A percentile compares a stretch with the other conserved stretches of the same genome.
phyloP scores from a whole-genome alignment of 352 stramenopile genomes.

The Phytophthora crassamura region DNA sequence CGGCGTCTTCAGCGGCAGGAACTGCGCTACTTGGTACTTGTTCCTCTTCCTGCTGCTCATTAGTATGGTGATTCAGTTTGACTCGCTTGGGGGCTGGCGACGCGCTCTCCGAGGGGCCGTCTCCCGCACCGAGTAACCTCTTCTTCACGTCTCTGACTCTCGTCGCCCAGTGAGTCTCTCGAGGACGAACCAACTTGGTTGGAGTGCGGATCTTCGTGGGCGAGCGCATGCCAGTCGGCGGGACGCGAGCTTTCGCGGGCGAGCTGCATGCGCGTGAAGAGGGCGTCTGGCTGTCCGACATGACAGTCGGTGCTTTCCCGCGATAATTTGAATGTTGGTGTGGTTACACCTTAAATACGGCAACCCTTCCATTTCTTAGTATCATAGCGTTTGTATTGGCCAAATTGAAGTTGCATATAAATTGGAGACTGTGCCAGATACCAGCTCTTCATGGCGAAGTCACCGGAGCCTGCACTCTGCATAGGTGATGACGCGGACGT shows the following conservation, averaged over 20 bases:
- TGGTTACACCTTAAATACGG: too few relatives aligned
- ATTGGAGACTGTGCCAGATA: too few relatives aligned
- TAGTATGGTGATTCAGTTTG: slow-evolving; percentile 9
- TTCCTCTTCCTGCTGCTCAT: background rate
- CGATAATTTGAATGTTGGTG: too few relatives aligned
- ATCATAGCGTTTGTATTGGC: too few relatives aligned
- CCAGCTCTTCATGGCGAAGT: too few relatives aligned
- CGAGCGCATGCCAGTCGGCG: slow-evolving; percentile 26
- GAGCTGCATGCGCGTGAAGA: slow-evolving; percentile 25
- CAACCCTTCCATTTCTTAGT: too few relatives aligned
- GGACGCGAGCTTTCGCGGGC: slow-evolving; percentile 6
- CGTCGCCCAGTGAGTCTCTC: slow-evolving; percentile 16
- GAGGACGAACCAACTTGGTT: slow-evolving; percentile 28
- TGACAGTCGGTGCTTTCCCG: too few relatives aligned
- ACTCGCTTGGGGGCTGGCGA: slow-evolving; percentile 25
- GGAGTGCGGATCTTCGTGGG: slow-evolving; percentile 34
- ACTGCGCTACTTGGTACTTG: background rate
- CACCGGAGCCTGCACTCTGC: too few relatives aligned
- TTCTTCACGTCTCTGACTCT: slow-evolving; percentile 33
- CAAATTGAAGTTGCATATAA: too few relatives aligned
- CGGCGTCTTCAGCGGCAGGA: background rate
- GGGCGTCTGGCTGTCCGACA: background rate
- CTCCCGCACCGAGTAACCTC: slow-evolving; percentile 23
- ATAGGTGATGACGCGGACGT: too few relatives aligned
- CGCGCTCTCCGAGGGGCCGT: slow-evolving; percentile 1